These are phyloP conservation scores for Clarireedia hainanense DNA, from an alignment of 2,329 filamentous ascomycete species.

Conservation along the genomic window DNA sequence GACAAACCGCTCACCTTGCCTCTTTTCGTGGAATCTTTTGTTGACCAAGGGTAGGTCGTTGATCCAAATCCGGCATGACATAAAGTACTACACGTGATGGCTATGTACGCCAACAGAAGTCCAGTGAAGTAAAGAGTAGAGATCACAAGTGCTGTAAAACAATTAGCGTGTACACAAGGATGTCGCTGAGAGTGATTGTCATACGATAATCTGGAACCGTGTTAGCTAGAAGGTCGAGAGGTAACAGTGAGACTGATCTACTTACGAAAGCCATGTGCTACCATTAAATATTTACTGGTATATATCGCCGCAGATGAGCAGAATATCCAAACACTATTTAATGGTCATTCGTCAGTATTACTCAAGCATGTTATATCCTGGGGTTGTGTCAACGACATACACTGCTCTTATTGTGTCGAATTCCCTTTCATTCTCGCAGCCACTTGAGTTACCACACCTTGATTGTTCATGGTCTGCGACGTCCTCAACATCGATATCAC, in stretches of 20 bases:
- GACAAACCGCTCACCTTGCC: not conserved
- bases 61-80: not conserved
- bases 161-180: not conserved
- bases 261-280: not conserved
- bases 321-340: not conserved
- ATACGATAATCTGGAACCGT: not conserved
- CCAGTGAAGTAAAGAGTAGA: not conserved
- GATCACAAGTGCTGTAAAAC: not conserved
- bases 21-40: too few relatives aligned
- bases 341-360: not conserved
- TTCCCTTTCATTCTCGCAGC: too few relatives aligned
- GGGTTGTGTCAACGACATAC: not conserved
- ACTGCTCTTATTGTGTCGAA: not conserved
- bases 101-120: not conserved
- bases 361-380: not conserved
- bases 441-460: too few relatives aligned
- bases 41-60: too few relatives aligned
- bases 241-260: not conserved
- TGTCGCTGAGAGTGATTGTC: not conserved
- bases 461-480: too few relatives aligned
- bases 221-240: not conserved
- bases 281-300: not conserved
- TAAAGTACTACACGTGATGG: not conserved
- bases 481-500: too few relatives aligned
- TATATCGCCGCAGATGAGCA: not conserved